A percentile compares a stretch with the other conserved stretches of the same genome.
Evolutionary conservation across 2,329 filamentous ascomycete genomes (phyloP).

Genomic region (Penicillium sp.): DNA sequence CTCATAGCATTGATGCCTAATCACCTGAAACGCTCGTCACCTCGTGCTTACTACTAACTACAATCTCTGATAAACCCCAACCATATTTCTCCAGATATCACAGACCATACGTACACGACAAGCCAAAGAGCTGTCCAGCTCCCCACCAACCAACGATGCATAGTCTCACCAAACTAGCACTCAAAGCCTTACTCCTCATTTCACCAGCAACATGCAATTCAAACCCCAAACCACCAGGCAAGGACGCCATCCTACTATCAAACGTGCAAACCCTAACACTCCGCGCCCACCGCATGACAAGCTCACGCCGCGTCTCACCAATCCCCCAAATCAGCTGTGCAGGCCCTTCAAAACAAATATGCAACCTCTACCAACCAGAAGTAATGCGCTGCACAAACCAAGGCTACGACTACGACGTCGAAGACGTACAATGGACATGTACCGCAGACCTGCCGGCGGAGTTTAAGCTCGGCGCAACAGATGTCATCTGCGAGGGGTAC

Average conservation of each 20-base stretch:
- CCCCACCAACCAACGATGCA: slow-evolving; percentile 20
- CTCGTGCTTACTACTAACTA: background rate
- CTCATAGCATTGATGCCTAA: slow-evolving; percentile 1
- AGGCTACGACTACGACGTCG: slow-evolving; percentile 71
- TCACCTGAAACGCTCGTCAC: background rate
- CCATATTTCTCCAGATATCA: background rate
- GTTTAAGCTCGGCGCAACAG: slow-evolving; percentile 76
- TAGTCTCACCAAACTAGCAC: slow-evolving; percentile 5
- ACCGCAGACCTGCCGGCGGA: slow-evolving; percentile 61
- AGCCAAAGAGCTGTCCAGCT: background rate
- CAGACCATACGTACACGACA: background rate
- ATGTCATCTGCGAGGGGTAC: slow-evolving; percentile 93
- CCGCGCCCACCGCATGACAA: slow-evolving; percentile 64
- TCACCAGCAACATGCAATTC: slow-evolving; percentile 16
- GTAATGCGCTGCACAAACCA: slow-evolving; percentile 87
- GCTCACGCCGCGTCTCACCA: slow-evolving; percentile 70
- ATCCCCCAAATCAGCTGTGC: slow-evolving; percentile 78
- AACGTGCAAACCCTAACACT: slow-evolving; percentile 77
- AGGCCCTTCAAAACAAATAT: slow-evolving; percentile 60
- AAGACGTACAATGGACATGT: slow-evolving; percentile 92
- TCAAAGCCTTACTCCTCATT: slow-evolving; percentile 24
- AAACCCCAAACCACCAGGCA: slow-evolving; percentile 29
- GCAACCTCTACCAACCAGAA: slow-evolving; percentile 70
- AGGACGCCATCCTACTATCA: slow-evolving; percentile 58
- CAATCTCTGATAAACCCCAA: background rate